These are phyloP conservation scores for Candida koratica DNA, from an alignment of 805 yeast genomes.

Conservation along the genomic window DNA sequence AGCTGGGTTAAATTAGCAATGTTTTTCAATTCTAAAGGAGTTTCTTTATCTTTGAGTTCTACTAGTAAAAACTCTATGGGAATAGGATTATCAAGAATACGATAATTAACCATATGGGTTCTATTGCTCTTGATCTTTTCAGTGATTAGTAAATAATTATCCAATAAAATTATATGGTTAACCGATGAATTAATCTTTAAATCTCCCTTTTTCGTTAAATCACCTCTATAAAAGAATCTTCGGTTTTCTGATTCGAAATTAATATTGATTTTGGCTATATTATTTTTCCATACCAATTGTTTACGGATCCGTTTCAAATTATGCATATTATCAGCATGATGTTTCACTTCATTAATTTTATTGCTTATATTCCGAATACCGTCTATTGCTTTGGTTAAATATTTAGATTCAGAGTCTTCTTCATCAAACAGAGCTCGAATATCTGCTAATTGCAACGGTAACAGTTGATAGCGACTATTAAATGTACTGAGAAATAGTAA, in stretches of 20 bases:
- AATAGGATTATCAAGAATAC: slow-evolving; percentile 55
- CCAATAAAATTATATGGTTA: slow-evolving; percentile 56
- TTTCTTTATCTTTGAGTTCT: slow-evolving; percentile 40
- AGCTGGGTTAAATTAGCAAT: slow-evolving; percentile 17
- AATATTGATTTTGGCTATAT: slow-evolving; percentile 43
- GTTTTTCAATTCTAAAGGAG: slow-evolving; percentile 17
- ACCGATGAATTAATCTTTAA: slow-evolving; percentile 54
- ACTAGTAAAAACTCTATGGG: slow-evolving; percentile 56
- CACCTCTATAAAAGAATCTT: slow-evolving; percentile 55
- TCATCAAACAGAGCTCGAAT: slow-evolving; percentile 44
- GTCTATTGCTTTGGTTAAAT: slow-evolving; percentile 50
- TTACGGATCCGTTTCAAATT: slow-evolving; percentile 51
- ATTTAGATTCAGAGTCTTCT: slow-evolving; percentile 48
- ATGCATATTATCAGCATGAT: slow-evolving; percentile 54
- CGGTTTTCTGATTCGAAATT: slow-evolving; percentile 53
- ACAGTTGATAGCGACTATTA: slow-evolving; percentile 43
- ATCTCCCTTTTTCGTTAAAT: slow-evolving; percentile 58
- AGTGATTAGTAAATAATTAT: slow-evolving; percentile 65
- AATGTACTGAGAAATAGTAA: slow-evolving; percentile 40
- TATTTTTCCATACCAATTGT: slow-evolving; percentile 51
- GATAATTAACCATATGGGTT: slow-evolving; percentile 24
- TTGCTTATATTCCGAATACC: slow-evolving; percentile 53
- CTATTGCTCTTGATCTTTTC: slow-evolving; percentile 46
- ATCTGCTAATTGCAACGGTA: slow-evolving; percentile 61
- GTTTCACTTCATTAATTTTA: slow-evolving; percentile 60